Conservation (phyloP, 208 protist species). For the Leishmania turanica region DNA sequence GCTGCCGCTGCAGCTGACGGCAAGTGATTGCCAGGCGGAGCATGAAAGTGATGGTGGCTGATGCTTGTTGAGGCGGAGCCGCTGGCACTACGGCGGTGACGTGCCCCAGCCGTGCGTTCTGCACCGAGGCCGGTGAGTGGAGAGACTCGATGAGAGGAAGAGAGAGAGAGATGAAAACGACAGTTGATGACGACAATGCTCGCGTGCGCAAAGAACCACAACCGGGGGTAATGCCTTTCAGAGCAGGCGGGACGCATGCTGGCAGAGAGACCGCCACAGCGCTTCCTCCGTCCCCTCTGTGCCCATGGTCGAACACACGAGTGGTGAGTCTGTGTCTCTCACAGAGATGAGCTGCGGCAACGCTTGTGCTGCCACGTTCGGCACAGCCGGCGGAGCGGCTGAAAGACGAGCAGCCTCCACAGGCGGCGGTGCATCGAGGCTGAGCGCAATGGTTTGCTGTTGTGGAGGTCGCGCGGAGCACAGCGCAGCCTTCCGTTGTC, state of each 20-base stretch:
- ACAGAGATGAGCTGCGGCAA: not conserved
- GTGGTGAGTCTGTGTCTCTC: too few relatives aligned
- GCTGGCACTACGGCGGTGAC: not conserved
- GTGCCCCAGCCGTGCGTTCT: not conserved
- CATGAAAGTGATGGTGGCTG: slow-evolving; percentile 24
- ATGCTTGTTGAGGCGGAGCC: not conserved
- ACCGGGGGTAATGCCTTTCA: not conserved
- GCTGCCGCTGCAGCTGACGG: slow-evolving; percentile 52
- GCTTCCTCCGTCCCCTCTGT: not conserved
- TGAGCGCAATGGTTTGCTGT: too few relatives aligned
- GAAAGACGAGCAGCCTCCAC: not conserved
- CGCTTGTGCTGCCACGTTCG: not conserved
- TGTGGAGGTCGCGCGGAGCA: not conserved
- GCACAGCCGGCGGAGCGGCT: not conserved
- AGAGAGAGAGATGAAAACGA: not conserved
- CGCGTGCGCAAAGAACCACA: not conserved
- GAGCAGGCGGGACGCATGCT: not conserved
- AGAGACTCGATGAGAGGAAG: not conserved
- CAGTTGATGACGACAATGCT: not conserved
- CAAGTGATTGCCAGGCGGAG: slow-evolving; percentile 17
- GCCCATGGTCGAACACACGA: not conserved
- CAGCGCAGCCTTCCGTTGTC: not conserved
- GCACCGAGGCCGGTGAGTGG: not conserved
- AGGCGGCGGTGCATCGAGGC: not conserved
- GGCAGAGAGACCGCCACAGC: not conserved